Evolutionary conservation across 352 stramenopile species (phyloP).

Genomic region (Pythium dissotocum): DNA sequence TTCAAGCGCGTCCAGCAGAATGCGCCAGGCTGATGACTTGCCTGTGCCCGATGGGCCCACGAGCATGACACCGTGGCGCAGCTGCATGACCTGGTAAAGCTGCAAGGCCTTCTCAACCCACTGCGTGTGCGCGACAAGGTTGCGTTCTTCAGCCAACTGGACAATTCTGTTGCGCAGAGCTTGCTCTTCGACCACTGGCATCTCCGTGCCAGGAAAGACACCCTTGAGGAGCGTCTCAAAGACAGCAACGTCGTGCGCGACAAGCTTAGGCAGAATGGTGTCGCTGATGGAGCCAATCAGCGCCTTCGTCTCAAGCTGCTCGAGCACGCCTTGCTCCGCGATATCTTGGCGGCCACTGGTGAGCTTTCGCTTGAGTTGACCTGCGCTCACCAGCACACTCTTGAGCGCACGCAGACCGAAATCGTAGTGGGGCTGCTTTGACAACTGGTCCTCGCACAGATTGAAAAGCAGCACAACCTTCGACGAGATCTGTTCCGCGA

Average conservation of each 20-base stretch:
- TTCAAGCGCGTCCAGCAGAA: constrained; percentile 94
- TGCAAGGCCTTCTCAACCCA: constrained; percentile 99
- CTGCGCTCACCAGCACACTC: constrained; percentile 97
- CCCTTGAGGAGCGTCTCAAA: constrained; percentile 96
- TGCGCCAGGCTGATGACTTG: constrained; percentile 95
- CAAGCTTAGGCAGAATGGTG: constrained; percentile 99
- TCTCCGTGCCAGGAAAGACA: constrained; percentile 95
- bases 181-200: constrained; percentile 86
- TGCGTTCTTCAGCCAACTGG: constrained; percentile 89
- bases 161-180: constrained; percentile 87
- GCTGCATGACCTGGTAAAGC: constrained; percentile 97
- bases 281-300: constrained; percentile 98
- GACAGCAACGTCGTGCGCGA: constrained; percentile 96
- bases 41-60: constrained; percentile 96
- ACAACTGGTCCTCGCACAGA: constrained; percentile 97
- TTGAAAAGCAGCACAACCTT: constrained; percentile 99
- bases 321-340: constrained; percentile 38
- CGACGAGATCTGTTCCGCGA: constrained; percentile 94
- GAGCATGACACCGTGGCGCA: constrained; percentile 99
- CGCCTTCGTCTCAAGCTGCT: constrained; percentile 91
- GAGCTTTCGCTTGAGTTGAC: constrained; percentile 96
- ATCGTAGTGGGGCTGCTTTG: constrained; percentile 99
- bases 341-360: constrained; percentile 45
- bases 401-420: constrained; percentile 99
- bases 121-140: constrained; percentile 85